These are phyloP conservation scores for Prunus mume DNA, from an alignment of 306 rosid species.

Conservation along the genomic window DNA sequence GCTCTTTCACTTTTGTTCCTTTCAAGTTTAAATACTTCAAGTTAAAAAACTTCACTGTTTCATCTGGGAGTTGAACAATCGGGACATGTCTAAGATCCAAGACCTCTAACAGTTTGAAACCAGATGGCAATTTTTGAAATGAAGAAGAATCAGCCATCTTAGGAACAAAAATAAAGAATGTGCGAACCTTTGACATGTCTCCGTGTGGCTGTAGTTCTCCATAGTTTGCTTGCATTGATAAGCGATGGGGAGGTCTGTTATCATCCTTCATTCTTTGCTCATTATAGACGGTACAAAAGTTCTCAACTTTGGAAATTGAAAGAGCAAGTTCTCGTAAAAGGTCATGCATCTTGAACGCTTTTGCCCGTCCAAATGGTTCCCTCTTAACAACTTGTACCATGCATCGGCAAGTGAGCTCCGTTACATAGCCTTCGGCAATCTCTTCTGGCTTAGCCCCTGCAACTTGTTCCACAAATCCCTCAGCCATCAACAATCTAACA, in stretches of 20 bases:
- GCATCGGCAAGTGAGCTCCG: constrained; percentile 15
- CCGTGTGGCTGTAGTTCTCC: not conserved
- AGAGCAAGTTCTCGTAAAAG: constrained; percentile 22
- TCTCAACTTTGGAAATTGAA: constrained; percentile 5
- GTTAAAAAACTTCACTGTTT: not conserved
- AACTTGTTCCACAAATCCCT: constrained; percentile 12
- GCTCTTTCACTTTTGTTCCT: not conserved
- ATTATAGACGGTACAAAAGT: not conserved
- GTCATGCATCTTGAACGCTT: constrained; percentile 12
- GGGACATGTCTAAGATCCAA: constrained; percentile 13
- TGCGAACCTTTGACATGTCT: not conserved
- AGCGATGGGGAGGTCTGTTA: not conserved
- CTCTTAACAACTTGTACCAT: constrained; percentile 16
- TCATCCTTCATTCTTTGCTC: not conserved
- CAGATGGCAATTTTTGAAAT: not conserved
- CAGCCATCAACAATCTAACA: constrained; percentile 14
- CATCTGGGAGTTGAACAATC: constrained; percentile 9
- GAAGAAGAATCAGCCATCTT: not conserved
- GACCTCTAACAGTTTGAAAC: constrained; percentile 6
- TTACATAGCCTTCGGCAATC: not conserved
- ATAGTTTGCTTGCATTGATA: not conserved
- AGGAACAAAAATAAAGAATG: not conserved
- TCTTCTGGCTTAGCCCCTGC: constrained; percentile 1
- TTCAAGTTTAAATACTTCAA: constrained; percentile 31
- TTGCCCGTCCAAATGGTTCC: not conserved